Conservation (phyloP, 108 stramenopile species). For the Fragilaria radians region DNA sequence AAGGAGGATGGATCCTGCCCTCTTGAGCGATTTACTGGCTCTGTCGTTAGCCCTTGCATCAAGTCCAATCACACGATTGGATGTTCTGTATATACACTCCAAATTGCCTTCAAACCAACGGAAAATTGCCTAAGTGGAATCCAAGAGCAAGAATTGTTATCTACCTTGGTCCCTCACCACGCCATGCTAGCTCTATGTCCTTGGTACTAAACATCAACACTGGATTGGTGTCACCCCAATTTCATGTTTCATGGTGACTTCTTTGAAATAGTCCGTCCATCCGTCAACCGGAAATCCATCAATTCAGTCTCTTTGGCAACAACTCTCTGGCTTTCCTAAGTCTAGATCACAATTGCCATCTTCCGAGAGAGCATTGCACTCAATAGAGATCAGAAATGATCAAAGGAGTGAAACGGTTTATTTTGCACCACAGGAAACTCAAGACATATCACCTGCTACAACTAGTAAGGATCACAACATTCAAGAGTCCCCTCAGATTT, state of each 20-base stretch:
- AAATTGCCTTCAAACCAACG: constrained; percentile 1
- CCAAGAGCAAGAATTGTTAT: constrained; percentile 12
- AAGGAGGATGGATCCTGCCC: not conserved
- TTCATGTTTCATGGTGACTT: constrained; percentile 16
- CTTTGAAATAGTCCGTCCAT: constrained; percentile 12
- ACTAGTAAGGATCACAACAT: too few species aligned
- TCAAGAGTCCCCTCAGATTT: too few species aligned
- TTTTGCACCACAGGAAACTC: not conserved
- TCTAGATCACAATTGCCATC: not conserved
- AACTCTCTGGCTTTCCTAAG: not conserved
- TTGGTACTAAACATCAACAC: constrained; percentile 25
- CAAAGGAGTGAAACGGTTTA: not conserved
- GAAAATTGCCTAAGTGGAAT: constrained; percentile 20
- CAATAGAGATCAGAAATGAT: not conserved
- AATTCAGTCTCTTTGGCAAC: not conserved
- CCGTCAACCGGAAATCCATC: not conserved
- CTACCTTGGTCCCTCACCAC: constrained; percentile 21
- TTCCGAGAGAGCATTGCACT: not conserved
- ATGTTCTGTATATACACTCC: constrained; percentile 20
- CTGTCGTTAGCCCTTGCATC: not conserved
- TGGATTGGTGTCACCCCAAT: constrained; percentile 23
- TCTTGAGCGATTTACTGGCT: not conserved
- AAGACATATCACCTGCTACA: not conserved
- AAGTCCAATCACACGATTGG: constrained; percentile 23
- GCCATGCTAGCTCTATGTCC: constrained; percentile 22